phyloP scores from a whole-genome alignment of 768 basidiomycete species.

The Boletus rubroflammeus region DNA sequence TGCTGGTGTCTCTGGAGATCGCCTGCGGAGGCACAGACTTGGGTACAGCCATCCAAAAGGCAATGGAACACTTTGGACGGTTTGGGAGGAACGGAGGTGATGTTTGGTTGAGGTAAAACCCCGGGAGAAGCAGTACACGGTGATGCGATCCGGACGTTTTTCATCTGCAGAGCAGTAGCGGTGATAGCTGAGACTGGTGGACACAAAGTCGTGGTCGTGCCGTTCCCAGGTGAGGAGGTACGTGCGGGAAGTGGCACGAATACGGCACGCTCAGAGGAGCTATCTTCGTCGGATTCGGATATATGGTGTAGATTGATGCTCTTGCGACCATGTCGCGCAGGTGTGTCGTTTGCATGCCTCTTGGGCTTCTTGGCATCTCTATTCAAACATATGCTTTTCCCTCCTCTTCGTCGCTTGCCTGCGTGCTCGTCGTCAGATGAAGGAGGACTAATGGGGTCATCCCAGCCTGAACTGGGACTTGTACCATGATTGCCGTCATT shows the following conservation, averaged over 20 bases:
- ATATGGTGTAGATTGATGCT: not conserved
- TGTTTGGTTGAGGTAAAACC: not conserved
- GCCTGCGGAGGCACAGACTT: conserved; percentile 27
- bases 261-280: not conserved
- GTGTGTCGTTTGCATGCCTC: conserved; percentile 8
- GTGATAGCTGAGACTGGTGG: conserved; percentile 4
- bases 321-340: conserved; percentile 1
- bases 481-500: not conserved
- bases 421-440: conserved; percentile 5
- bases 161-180: conserved; percentile 9
- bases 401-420: conserved; percentile 19
- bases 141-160: conserved; percentile 14
- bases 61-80: conserved; percentile 24
- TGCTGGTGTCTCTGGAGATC: conserved; percentile 29
- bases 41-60: conserved; percentile 20
- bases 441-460: not conserved
- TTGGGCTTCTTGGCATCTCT: conserved; percentile 15
- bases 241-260: not conserved
- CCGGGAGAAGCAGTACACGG: conserved; percentile 8
- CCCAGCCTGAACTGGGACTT: not conserved
- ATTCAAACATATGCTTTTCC: not conserved
- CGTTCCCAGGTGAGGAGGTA: not conserved
- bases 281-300: not conserved
- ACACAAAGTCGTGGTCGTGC: not conserved
- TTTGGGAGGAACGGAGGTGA: not conserved